Base-by-base conservation (phyloP, 108 stramenopile species). In the Nannochloropsis gaditana region DNA sequence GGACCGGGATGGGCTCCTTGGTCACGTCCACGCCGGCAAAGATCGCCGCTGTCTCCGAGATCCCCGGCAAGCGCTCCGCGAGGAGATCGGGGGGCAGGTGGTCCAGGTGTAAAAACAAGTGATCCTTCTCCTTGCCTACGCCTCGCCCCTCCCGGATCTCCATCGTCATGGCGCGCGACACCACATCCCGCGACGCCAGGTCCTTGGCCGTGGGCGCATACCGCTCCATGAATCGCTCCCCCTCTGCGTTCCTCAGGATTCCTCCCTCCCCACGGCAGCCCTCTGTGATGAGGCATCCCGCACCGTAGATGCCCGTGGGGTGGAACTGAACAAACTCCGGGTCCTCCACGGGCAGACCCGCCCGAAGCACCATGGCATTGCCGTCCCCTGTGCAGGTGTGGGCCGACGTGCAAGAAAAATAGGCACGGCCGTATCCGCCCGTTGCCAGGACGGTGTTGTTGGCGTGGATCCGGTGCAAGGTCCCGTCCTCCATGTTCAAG, bases 231-330 rank as follows among this genome's bases (percentile, higher is more conserved):
- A 98, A 99, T 31, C 98, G 94, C 93, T 99, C 99, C 10, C 99
- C 97, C 86, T 97, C 97, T 44, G 86, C 86, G 90, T 99, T 99
- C 10, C 97, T 90, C 79, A 99, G 90, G 59, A 98, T 97, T 42
- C 99, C 99, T 44, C 99, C 99, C 92, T 99, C 99, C 44, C 99
- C 99, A 84, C 99, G 94, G 91, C 96, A 97, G 86, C 99, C 99
- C 93, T 99, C 99, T n/a, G 99, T 99, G 91, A 99, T 99, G 86
- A 99, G 93, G 93, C 99, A 99, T 43, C 99, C 99, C 1, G 99
- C 99, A 47, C 99, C 99, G 89, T 99, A 99, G 83, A 99, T 99
- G 45, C 99, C 99, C 19, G 99, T 99, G 83, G 99, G 99, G 92
- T 99, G 99, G 91, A 99, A 98, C 91, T 99, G 99, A 8, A 99